Percentiles rank a stretch among this genome's conserved stretches.
phyloP scores from a whole-genome alignment of 805 yeast species.

The Wickerhamomyces xylosicus region DNA sequence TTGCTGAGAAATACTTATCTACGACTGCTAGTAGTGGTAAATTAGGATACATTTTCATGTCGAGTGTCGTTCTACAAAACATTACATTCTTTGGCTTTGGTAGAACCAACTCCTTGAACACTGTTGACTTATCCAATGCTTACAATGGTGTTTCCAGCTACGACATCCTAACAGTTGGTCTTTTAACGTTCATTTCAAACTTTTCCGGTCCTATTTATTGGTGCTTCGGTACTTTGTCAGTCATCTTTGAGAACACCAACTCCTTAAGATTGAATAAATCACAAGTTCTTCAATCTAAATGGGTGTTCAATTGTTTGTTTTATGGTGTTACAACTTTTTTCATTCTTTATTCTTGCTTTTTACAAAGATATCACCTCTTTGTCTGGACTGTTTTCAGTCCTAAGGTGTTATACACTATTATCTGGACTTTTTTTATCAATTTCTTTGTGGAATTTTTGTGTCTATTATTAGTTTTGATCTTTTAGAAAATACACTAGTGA shows the following conservation, averaged over 20 bases:
- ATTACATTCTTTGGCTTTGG: conserved; percentile 81
- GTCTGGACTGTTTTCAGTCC: conserved; percentile 99
- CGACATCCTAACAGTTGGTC: conserved; percentile 60
- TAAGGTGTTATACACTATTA: conserved; percentile 67
- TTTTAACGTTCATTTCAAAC: conserved; percentile 72
- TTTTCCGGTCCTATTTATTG: conserved; percentile 82
- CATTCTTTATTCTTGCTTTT: conserved; percentile 58
- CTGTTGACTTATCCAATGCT: conserved; percentile 84
- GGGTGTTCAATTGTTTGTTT: conserved; percentile 25
- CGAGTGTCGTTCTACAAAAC: conserved; percentile 49
- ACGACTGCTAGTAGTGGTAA: background rate
- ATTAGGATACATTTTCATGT: conserved; percentile 5
- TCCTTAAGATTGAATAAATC: conserved; percentile 19
- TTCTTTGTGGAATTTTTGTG: conserved; percentile 18
- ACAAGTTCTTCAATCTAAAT: conserved; percentile 23
- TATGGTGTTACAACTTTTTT: conserved; percentile 50
- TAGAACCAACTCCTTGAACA: conserved; percentile 84
- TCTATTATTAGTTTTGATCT: conserved; percentile 2
- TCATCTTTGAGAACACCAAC: conserved; percentile 24
- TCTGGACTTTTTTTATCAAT: conserved; percentile 56
- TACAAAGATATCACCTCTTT: conserved; percentile 75
- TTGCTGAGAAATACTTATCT: conserved; percentile 1
- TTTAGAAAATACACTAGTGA: too few relatives aligned
- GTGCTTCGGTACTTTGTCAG: conserved; percentile 40
- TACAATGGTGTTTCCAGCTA: conserved; percentile 80